These are phyloP conservation scores for Paraurostyla sp. DNA, from an alignment of 73 alveolate genomes.

Conservation along the genomic window DNA sequence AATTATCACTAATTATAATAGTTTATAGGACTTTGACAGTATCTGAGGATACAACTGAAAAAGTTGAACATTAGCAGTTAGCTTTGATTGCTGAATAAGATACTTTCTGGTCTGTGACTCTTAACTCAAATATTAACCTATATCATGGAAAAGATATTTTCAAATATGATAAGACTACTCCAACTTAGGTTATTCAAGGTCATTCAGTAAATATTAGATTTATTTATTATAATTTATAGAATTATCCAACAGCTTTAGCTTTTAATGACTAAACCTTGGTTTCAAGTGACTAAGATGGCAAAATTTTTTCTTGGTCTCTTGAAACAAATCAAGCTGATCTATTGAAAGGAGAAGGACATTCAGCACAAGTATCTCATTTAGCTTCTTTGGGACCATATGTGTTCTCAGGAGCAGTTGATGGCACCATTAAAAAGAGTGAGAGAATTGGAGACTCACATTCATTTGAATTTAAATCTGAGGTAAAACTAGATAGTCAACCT, in stretches of 20 bases:
- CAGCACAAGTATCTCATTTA: neutral
- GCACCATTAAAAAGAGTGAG: neutral
- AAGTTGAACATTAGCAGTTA: constrained; percentile 21
- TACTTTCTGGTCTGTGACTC: constrained; percentile 23
- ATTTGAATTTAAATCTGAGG: neutral
- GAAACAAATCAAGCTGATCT: neutral
- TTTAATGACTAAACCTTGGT: neutral
- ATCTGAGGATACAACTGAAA: constrained; percentile 16
- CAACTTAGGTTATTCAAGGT: constrained; percentile 20
- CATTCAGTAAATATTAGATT: constrained; percentile 27
- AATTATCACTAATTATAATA: neutral
- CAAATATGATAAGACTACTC: neutral
- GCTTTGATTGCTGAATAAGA: constrained; percentile 23
- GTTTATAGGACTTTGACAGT: neutral
- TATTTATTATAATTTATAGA: neutral
- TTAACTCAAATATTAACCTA: constrained; percentile 58
- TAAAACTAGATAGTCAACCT: neutral
- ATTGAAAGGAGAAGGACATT: constrained; percentile 7
- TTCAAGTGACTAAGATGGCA: constrained; percentile 49
- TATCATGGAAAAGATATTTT: constrained; percentile 18
- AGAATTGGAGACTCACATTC: neutral
- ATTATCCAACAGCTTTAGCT: neutral
- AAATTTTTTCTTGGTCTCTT: neutral
- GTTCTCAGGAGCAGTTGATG: neutral
- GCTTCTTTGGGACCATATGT: neutral